phyloP scores from a whole-genome alignment of 2,329 filamentous ascomycete genomes.

The Aureobasidium melanogenum region DNA sequence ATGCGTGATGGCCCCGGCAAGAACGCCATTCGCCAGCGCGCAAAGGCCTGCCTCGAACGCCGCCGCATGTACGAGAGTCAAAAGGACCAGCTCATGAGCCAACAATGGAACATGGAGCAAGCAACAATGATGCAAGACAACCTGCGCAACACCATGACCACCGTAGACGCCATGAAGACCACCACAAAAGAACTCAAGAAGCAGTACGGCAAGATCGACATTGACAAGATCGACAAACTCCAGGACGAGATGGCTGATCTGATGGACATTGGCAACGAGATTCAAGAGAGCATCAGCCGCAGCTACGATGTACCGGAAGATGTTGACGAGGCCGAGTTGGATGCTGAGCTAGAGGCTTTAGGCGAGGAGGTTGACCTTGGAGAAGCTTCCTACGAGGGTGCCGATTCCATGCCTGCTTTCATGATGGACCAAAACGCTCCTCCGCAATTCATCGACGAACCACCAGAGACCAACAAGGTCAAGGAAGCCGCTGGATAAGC shows the following conservation, averaged over 20 bases:
- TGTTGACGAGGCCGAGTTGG: slow-evolving; percentile 90
- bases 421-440: slow-evolving; percentile 76
- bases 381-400: slow-evolving; percentile 47
- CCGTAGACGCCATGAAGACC: slow-evolving; percentile 93
- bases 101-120: slow-evolving; percentile 99
- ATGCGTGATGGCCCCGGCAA: slow-evolving; percentile 97
- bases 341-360: slow-evolving; percentile 90
- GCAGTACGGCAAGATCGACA: slow-evolving; percentile 94
- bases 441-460: slow-evolving; percentile 84
- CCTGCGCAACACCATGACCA: slow-evolving; percentile 96
- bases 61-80: slow-evolving; percentile 91
- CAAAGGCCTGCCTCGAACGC: slow-evolving; percentile 85
- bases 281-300: slow-evolving; percentile 84
- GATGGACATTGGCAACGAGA: slow-evolving; percentile 96
- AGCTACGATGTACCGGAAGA: slow-evolving; percentile 95
- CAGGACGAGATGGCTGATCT: slow-evolving; percentile 99
- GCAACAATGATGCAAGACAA: slow-evolving; percentile 98
- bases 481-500: slow-evolving; percentile 62
- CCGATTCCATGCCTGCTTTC: slow-evolving; percentile 59
- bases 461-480: slow-evolving; percentile 66
- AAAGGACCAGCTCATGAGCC: slow-evolving; percentile 84
- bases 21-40: slow-evolving; percentile 84
- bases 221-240: slow-evolving; percentile 94
- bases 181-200: slow-evolving; percentile 87
- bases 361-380: slow-evolving; percentile 92